Evolutionary conservation across 2,329 filamentous ascomycete species (phyloP), one percentile per base, ranked within the genome.

Genomic region (Colletotrichum neosansevieriae): DNA sequence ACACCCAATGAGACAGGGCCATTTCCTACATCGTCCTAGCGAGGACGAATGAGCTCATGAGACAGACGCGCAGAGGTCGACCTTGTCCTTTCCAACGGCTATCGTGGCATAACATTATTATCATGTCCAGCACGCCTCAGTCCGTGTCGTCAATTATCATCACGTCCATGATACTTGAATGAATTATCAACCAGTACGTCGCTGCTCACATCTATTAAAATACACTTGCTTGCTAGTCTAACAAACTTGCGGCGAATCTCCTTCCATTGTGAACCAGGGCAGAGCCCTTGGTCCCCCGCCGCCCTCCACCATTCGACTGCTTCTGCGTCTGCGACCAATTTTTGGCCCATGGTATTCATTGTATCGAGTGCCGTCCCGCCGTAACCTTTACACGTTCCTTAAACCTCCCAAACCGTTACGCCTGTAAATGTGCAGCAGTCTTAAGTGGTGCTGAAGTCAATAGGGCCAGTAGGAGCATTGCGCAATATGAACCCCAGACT

Each of bases 121-220:
- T 19, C 34, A 44, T 11, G 7, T 19, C 42, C 32, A 12, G 10
- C 34, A 10, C 38, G 40, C 40, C 15, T 57, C 54, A 38, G 21
- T 32, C 38, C 40, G 21, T 58, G 40, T 38, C 40, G 40, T 56
- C 11, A 15, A 38, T 21, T 15, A 2, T n/a, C 15, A 21, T 5
- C 59, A 42, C 10, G 17, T 49, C 44, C 56, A 10, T 38, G 34
- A 7, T 19, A 4, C 10, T 38, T 13, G 5, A 24, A 6, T 21
- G 10, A 19, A 10, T 21, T 38, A 17, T 32, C 53, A 38, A 45
- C 15, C 21, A 66, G 45, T 60, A 34, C 61, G 21, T 71, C 51
- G 29, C 74, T 29, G 73, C 76, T 76, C 76, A 74, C 75, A 73
- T 81, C 79, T 81, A 81, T 80, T 81, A 81, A 73, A 80, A 76